These are phyloP conservation scores for Lenwebbia sp. DNA, from an alignment of 345 rosid species.

Conservation along the genomic window DNA sequence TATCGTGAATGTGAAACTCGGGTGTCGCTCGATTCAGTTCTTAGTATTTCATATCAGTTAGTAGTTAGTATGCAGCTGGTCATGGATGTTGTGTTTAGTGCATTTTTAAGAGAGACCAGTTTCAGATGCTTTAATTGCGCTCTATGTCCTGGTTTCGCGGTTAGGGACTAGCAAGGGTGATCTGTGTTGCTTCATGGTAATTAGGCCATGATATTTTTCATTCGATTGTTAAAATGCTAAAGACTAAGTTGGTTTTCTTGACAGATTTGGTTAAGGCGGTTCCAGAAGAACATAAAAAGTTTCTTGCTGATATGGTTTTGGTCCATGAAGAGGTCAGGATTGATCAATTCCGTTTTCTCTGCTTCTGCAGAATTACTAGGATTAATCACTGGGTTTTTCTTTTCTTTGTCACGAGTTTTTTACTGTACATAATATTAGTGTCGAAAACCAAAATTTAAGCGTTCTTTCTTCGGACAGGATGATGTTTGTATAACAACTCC, in stretches of 20 bases:
- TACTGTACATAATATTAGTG: neutral
- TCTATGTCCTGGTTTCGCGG: neutral
- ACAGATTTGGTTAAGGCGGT: conserved; percentile 71
- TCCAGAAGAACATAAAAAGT: conserved; percentile 79
- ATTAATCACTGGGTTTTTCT: neutral
- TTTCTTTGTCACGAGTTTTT: neutral
- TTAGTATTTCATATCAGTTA: neutral
- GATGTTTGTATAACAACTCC: conserved; percentile 47
- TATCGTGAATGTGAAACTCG: neutral
- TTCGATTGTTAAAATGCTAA: neutral
- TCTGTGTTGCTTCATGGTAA: neutral
- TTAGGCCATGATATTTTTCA: neutral
- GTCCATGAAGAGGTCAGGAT: conserved; percentile 69
- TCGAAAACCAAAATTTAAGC: neutral
- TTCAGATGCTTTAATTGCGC: neutral
- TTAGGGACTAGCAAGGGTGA: neutral
- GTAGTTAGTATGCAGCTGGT: neutral
- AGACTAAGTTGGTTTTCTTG: neutral
- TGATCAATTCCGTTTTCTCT: neutral
- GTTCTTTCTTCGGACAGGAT: conserved; percentile 21
- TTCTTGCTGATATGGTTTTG: conserved; percentile 75
- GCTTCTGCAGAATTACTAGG: neutral
- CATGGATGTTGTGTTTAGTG: neutral
- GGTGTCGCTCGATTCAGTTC: neutral
- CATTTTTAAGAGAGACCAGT: neutral